Evolutionary conservation across 2,329 filamentous ascomycete species (phyloP).

Genomic region (Blastomyces gilchristii): DNA sequence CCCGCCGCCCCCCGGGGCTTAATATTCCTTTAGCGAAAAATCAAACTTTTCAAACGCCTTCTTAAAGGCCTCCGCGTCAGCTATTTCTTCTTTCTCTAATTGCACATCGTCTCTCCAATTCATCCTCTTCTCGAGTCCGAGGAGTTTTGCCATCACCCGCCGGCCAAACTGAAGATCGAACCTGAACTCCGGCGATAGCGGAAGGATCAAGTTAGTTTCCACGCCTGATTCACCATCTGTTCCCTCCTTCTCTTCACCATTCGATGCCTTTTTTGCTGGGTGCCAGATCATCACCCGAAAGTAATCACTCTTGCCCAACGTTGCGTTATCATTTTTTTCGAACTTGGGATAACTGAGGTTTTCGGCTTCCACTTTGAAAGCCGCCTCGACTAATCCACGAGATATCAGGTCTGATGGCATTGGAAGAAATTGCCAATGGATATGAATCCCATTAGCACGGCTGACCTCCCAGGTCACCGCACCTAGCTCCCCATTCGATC

Average conservation of each 20-base stretch:
- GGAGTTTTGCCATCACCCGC: conserved; percentile 75
- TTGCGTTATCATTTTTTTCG: conserved; percentile 32
- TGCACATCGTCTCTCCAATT: conserved; percentile 82
- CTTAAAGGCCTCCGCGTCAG: conserved; percentile 70
- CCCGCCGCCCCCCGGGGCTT: too few species aligned
- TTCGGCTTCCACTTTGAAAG: conserved; percentile 79
- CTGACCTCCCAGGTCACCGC: conserved; percentile 89
- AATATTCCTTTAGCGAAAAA: conserved; percentile 49
- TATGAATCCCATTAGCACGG: conserved; percentile 67
- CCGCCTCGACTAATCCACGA: conserved; percentile 71
- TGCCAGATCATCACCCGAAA: conserved; percentile 76
- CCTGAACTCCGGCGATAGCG: conserved; percentile 57
- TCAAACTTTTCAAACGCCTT: conserved; percentile 76
- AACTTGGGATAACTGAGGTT: conserved; percentile 54
- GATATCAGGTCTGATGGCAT: conserved; percentile 57
- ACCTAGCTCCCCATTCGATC: conserved; percentile 51
- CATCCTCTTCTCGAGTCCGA: conserved; percentile 66
- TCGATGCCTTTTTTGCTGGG: conserved; percentile 28
- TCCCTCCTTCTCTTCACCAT: conserved; percentile 3
- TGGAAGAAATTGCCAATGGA: conserved; percentile 89
- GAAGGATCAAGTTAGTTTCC: conserved; percentile 63
- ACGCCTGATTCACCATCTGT: conserved; percentile 32
- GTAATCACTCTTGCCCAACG: conserved; percentile 48
- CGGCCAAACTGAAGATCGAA: conserved; percentile 91
- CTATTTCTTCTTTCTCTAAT: conserved; percentile 63